Evolutionary conservation across 768 basidiomycete species (phyloP).

Genomic region (Zangia roseola): DNA sequence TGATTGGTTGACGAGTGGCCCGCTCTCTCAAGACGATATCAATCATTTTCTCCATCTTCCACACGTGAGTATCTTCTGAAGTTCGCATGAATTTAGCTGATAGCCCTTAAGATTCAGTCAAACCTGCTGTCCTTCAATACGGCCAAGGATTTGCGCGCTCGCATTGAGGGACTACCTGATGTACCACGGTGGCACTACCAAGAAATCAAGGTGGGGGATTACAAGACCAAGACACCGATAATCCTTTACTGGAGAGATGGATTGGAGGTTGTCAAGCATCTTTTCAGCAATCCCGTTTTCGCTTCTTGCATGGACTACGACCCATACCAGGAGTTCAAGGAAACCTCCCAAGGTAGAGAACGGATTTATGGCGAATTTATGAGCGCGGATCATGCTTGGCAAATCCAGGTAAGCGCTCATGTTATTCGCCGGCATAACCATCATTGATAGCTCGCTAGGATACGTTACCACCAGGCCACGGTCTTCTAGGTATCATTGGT

Average conservation of each 20-base stretch:
- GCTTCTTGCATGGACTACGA: slow-evolving; percentile 1
- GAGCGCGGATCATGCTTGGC: slow-evolving; percentile 22
- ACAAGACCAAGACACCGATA: neutral
- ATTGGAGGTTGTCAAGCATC: slow-evolving; percentile 25
- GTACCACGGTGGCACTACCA: slow-evolving; percentile 4
- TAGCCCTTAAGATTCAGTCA: neutral
- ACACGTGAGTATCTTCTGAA: neutral
- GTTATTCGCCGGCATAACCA: too few species aligned
- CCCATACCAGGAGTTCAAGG: slow-evolving; percentile 7
- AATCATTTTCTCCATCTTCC: neutral
- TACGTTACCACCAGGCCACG: too few species aligned
- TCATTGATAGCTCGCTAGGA: too few species aligned
- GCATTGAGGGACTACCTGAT: neutral
- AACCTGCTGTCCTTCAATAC: neutral
- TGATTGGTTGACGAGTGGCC: neutral
- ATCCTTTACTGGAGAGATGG: slow-evolving; percentile 19
- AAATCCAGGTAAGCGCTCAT: slow-evolving; percentile 28
- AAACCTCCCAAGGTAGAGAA: neutral
- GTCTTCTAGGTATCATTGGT: too few species aligned
- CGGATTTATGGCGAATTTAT: slow-evolving; percentile 21
- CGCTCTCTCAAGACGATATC: neutral
- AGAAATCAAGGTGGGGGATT: slow-evolving; percentile 4
- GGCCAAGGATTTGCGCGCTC: neutral
- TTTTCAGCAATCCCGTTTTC: slow-evolving; percentile 26
- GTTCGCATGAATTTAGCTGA: too few species aligned